Evolutionary conservation across 2,329 filamentous ascomycete genomes (phyloP), one percentile per base, ranked within the genome.

Genomic region (Tolypocladium tropicale): DNA sequence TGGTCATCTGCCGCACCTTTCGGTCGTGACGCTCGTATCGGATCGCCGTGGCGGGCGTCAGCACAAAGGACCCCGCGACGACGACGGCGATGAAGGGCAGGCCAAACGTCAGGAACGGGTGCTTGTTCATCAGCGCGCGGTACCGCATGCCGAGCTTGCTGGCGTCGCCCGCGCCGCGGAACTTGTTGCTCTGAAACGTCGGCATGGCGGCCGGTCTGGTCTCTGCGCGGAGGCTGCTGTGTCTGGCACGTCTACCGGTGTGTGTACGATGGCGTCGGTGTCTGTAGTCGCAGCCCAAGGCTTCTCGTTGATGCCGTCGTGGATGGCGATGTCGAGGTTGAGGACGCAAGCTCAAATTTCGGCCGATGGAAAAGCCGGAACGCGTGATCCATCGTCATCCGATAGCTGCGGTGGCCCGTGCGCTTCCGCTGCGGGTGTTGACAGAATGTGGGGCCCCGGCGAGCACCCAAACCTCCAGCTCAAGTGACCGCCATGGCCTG

Each of bases 1-100:
- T 84, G 58, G 83, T 88, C 74, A 97, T 72, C 74, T 92, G 88
- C 65, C 88, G 82, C 58, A 96, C 90, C 74, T 90, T 93, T 60
- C 90, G 84, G 70, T 99, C 94, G 67, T 96, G 85, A 60, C 89
- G 84, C 75, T 99, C 94, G 73, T 97, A 99, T 57, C 95, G 83
- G 52, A 99, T 78, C 16, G 95, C 94, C 25, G 95, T 93, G 6
- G 93, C 94, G 1, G 93, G 94, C 0, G 94, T 97, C 52, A 99
- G 81, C 64, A 95, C 88, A 72, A 99, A 99, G 3, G 90, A 95
- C 0, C 91, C 93, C 2, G 87, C 90, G 30, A 99, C 83, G 67
- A 99, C 96, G 57, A 95, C 86, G 56, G 83, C 76, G 62, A 99
- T 82, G 72, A 99, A 99, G 0, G 94, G 95, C 4, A 99, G 79